A percentile compares a stretch with the other conserved stretches of the same genome.
Evolutionary conservation across 2,329 filamentous ascomycete species (phyloP).

Genomic region (Plenodomus biglobosus): DNA sequence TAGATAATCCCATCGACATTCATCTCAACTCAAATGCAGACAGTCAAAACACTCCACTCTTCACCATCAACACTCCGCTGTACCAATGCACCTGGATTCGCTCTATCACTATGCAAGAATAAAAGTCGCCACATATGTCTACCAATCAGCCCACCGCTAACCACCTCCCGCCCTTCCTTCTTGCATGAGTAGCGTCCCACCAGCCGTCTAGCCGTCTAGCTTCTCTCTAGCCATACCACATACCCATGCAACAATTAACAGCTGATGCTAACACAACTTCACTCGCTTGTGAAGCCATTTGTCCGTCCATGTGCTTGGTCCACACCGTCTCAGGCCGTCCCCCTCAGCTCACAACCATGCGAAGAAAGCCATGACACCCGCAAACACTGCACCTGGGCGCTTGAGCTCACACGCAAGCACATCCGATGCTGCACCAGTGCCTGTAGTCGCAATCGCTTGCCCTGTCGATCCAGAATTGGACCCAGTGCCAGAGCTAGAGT

Average conservation of each 20-base stretch:
- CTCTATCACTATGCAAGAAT: constrained; percentile 1
- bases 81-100: not conserved
- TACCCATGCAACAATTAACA: not conserved
- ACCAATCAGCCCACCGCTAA: constrained; percentile 7
- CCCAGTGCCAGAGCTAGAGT: constrained; percentile 2
- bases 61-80: no score
- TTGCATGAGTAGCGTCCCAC: not conserved
- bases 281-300: not conserved
- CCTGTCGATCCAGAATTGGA: constrained; percentile 5
- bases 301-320: not conserved
- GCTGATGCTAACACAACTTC: not conserved
- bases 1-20: not conserved
- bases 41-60: no score
- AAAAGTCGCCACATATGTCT: constrained; percentile 14
- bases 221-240: not conserved
- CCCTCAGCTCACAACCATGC: constrained; percentile 19
- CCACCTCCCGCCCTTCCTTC: not conserved
- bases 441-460: constrained; percentile 6
- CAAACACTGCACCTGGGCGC: constrained; percentile 20
- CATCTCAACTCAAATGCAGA: no score
- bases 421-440: constrained; percentile 22
- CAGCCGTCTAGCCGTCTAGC: not conserved
- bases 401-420: constrained; percentile 24
- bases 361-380: constrained; percentile 24
- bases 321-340: not conserved